A percentile compares a stretch with the other conserved stretches of the same genome.
Evolutionary conservation across 345 rosid species (phyloP).

Genomic region (Schrenkiella parvula): DNA sequence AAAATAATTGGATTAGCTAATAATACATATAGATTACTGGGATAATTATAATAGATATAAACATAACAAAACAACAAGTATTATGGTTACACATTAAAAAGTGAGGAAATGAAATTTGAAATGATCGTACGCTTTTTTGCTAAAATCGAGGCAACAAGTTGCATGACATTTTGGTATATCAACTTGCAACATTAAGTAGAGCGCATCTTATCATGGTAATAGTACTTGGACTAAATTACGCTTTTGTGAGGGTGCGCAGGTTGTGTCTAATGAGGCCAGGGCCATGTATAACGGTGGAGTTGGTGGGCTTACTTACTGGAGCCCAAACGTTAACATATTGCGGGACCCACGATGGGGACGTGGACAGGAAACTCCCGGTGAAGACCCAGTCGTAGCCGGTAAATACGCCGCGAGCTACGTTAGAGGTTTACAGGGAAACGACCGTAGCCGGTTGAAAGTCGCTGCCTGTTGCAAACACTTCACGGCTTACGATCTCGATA

Average conservation of each 20-base stretch:
- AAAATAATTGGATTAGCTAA: not conserved
- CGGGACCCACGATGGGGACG: constrained; percentile 94
- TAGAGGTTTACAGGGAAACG: constrained; percentile 64
- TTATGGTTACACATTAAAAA: not conserved
- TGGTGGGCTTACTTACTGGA: constrained; percentile 79
- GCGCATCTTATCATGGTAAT: constrained; percentile 15
- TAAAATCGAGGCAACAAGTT: constrained; percentile 25
- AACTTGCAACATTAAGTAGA: constrained; percentile 5
- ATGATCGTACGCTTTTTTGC: not conserved
- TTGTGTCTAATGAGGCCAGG: constrained; percentile 72
- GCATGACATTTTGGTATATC: constrained; percentile 8
- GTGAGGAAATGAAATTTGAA: not conserved
- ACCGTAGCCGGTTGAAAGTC: constrained; percentile 58
- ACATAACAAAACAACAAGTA: not conserved
- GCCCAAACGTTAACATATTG: constrained; percentile 73
- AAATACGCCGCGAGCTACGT: constrained; percentile 75
- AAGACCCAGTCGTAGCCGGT: constrained; percentile 74
- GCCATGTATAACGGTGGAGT: constrained; percentile 66
- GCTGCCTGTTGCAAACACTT: constrained; percentile 90
- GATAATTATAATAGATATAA: not conserved
- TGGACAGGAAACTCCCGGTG: constrained; percentile 93
- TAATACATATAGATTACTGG: not conserved
- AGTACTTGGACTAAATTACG: not conserved
- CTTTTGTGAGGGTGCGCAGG: constrained; percentile 32
- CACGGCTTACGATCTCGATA: constrained; percentile 85